Conservation (phyloP, 306 rosid species). For the Dryas drummondii region DNA sequence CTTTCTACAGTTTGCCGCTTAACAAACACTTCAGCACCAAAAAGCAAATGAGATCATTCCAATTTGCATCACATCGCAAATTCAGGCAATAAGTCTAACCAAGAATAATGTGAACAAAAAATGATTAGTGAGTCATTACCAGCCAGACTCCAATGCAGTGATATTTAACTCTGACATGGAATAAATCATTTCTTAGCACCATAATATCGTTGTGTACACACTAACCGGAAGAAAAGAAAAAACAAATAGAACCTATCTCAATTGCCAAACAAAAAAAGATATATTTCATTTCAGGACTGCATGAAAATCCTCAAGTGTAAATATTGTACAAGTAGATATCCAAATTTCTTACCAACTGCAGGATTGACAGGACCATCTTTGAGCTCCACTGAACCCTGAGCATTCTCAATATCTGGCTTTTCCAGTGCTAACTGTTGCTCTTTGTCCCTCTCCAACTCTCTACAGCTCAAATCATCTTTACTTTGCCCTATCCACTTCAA, state of each 20-base stretch:
- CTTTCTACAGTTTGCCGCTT: slow-evolving; percentile 26
- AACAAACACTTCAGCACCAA: slow-evolving; percentile 20
- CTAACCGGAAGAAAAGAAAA: neutral
- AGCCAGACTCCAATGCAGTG: slow-evolving; percentile 17
- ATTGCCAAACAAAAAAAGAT: neutral
- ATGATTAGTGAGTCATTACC: slow-evolving; percentile 10
- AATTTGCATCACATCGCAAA: slow-evolving; percentile 19
- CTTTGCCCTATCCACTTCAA: slow-evolving; percentile 31
- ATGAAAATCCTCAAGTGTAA: slow-evolving; percentile 9
- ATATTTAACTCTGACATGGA: slow-evolving; percentile 9
- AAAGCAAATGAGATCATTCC: slow-evolving; percentile 18
- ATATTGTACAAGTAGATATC: slow-evolving; percentile 7
- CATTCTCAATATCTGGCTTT: slow-evolving; percentile 28
- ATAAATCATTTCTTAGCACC: slow-evolving; percentile 16
- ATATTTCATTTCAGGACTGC: neutral
- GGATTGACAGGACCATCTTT: slow-evolving; percentile 33
- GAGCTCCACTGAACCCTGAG: slow-evolving; percentile 39
- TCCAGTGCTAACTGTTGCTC: slow-evolving; percentile 38
- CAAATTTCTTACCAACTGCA: slow-evolving; percentile 52
- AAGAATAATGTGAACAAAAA: slow-evolving; percentile 2
- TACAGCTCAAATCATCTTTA: slow-evolving; percentile 37
- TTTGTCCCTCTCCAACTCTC: slow-evolving; percentile 33
- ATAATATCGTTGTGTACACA: slow-evolving; percentile 3
- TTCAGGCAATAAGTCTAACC: slow-evolving; percentile 15
- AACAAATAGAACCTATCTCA: neutral